These are phyloP conservation scores for Phytophthora quininea DNA, from an alignment of 352 stramenopile species.

Conservation along the genomic window DNA sequence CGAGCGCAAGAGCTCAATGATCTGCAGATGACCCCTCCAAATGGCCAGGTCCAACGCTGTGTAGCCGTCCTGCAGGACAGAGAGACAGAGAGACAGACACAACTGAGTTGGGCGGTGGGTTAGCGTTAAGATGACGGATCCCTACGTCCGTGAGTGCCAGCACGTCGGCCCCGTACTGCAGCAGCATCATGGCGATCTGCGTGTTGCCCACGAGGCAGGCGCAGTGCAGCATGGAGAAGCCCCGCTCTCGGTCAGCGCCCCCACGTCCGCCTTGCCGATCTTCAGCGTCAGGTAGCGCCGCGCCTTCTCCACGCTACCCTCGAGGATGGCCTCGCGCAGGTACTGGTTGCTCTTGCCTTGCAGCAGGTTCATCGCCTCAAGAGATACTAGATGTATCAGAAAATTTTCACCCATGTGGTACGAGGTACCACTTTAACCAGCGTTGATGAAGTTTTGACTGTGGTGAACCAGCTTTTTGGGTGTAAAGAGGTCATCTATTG, in stretches of 20 bases:
- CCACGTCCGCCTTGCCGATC: slow-evolving; percentile 84
- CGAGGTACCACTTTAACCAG: too few relatives aligned
- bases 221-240: slow-evolving; percentile 86
- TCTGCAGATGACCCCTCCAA: slow-evolving; percentile 83
- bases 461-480: too few relatives aligned
- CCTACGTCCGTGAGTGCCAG: slow-evolving; percentile 77
- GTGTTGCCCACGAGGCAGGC: slow-evolving; percentile 77
- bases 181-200: slow-evolving; percentile 87
- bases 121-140: neutral
- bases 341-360: slow-evolving; percentile 90
- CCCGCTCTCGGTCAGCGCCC: slow-evolving; percentile 79
- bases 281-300: slow-evolving; percentile 83
- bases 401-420: too few relatives aligned
- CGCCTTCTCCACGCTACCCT: slow-evolving; percentile 82
- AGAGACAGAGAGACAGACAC: neutral
- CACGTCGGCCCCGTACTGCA: slow-evolving; percentile 80
- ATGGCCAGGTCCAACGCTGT: slow-evolving; percentile 81
- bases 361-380: slow-evolving; percentile 71
- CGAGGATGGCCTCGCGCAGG: slow-evolving; percentile 82
- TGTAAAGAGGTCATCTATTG: too few relatives aligned
- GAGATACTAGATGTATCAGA: too few relatives aligned
- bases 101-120: neutral
- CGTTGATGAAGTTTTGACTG: too few relatives aligned
- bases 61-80: slow-evolving; percentile 67
- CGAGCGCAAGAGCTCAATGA: slow-evolving; percentile 82